phyloP scores from a whole-genome alignment of 352 stramenopile genomes.

The Hyphochytrium catenoides region DNA sequence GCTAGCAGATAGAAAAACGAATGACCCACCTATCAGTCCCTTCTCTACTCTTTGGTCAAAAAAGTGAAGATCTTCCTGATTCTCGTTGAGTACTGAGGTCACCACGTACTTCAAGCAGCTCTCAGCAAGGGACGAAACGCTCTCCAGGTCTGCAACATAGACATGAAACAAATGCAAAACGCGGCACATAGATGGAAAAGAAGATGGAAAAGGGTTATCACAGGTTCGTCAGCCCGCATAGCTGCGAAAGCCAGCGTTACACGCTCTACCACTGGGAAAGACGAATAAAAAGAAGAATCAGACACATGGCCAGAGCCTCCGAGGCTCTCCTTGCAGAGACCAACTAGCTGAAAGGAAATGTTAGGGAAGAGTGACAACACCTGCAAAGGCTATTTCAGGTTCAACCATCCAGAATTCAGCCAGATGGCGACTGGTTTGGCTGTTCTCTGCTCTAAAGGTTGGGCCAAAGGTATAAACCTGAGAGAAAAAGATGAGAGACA shows the following conservation, averaged over 20 bases:
- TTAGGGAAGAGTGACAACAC: too few species aligned
- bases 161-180: constrained; percentile 2
- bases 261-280: too few species aligned
- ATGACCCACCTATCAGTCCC: constrained; percentile 49
- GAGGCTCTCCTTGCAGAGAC: too few species aligned
- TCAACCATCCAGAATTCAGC: constrained; percentile 98
- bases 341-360: too few species aligned
- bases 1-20: too few species aligned
- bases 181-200: constrained; percentile 1
- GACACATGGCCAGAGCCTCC: too few species aligned
- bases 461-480: constrained; percentile 94
- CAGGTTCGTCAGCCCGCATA: too few species aligned
- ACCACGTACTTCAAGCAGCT: constrained; percentile 88
- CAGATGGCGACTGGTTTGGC: constrained; percentile 87
- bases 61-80: constrained; percentile 71
- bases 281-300: too few species aligned
- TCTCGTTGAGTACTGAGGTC: constrained; percentile 73
- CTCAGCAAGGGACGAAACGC: constrained; percentile 83
- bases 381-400: constrained; percentile 66
- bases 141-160: constrained; percentile 34
- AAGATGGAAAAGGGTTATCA: constrained; percentile 70
- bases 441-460: constrained; percentile 96
- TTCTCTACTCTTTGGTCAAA: constrained; percentile 80
- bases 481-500: too few species aligned
- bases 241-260: too few species aligned